A percentile compares a stretch with the other conserved stretches of the same genome.
These are phyloP conservation scores for Acmispon strigosus DNA, from an alignment of 306 rosid species.

Conservation along the genomic window DNA sequence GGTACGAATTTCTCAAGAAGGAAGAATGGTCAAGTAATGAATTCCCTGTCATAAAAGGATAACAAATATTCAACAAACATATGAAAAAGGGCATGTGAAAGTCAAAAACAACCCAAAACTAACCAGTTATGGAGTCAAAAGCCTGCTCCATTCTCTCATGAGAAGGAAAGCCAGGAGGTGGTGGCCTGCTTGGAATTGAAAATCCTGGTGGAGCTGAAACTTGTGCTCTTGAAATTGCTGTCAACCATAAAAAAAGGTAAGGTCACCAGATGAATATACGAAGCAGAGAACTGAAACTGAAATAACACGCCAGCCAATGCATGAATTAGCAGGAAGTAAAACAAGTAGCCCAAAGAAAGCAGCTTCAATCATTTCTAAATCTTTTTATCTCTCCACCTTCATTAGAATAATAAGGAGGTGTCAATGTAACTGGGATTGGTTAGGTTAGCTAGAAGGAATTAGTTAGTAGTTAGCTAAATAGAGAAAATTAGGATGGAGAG, in stretches of 20 bases:
- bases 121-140: conserved; percentile 68
- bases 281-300: neutral
- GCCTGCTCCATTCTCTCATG: conserved; percentile 72
- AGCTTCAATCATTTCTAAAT: neutral
- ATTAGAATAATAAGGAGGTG: too few species aligned
- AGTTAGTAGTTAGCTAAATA: too few species aligned
- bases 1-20: conserved; percentile 69
- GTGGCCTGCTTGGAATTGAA: conserved; percentile 82
- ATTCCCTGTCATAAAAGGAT: conserved; percentile 50
- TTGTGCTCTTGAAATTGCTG: conserved; percentile 85
- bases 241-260: conserved; percentile 1
- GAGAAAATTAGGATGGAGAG: too few species aligned
- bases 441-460: too few species aligned
- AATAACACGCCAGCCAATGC: neutral
- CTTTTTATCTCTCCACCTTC: neutral
- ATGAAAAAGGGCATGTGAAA: neutral
- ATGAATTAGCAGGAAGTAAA: neutral
- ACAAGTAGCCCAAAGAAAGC: neutral
- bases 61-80: neutral
- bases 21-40: conserved; percentile 54
- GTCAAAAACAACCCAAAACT: conserved; percentile 12
- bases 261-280: neutral
- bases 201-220: conserved; percentile 98
- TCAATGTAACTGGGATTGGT: too few species aligned
- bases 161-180: conserved; percentile 95